Percentiles rank a stretch among this genome's conserved stretches.
phyloP scores from a whole-genome alignment of 129 eudicot genomes.

The Flaveria brownii region DNA sequence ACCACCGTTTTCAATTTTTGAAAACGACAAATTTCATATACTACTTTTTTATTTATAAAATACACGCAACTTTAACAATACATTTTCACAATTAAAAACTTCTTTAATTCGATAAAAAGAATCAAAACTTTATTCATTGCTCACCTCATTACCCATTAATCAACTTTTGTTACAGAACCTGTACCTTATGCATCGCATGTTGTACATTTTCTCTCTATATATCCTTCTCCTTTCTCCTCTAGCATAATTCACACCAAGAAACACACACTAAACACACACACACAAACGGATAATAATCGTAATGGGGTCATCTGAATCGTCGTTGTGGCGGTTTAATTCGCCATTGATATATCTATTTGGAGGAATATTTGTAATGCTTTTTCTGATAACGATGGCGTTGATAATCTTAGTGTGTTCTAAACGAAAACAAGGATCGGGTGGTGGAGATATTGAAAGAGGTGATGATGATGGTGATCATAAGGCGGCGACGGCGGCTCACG shows the following conservation, averaged over 20 bases:
- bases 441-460: constrained; percentile 29
- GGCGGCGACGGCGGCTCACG: neutral
- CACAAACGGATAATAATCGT: neutral
- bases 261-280: neutral
- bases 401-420: constrained; percentile 56
- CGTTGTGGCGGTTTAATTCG: constrained; percentile 52
- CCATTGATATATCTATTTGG: constrained; percentile 58
- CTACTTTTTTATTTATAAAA: neutral
- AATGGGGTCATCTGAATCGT: constrained; percentile 31
- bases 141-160: constrained; percentile 28
- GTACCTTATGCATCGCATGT: constrained; percentile 18
- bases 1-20: constrained; percentile 4
- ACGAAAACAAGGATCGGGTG: constrained; percentile 18
- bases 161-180: constrained; percentile 2
- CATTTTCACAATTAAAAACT: neutral
- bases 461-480: neutral
- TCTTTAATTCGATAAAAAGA: neutral
- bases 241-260: constrained; percentile 27
- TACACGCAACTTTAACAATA: neutral
- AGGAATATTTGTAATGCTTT: constrained; percentile 44
- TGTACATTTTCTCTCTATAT: constrained; percentile 29
- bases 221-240: constrained; percentile 10
- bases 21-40: neutral
- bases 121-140: neutral
- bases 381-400: constrained; percentile 47